Base-by-base conservation (phyloP, 2,329 filamentous ascomycete species). In the Chrysoporthe puriensis region DNA sequence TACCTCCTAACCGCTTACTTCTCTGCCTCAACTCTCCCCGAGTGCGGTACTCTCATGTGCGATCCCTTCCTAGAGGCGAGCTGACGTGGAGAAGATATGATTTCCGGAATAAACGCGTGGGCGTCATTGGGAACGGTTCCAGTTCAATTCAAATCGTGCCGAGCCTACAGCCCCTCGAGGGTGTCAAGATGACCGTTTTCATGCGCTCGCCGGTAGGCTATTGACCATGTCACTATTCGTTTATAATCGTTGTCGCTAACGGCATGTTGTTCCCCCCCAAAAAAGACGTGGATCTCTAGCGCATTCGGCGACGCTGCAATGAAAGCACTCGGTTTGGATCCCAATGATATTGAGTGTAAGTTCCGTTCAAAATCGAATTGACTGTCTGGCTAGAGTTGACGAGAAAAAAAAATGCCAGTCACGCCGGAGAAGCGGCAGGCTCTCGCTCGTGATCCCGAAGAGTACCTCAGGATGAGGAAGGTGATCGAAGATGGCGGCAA, bases 61-160 rank as follows among this genome's bases (percentile, higher is more conserved):
- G 32, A 36, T 2, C 13, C 32, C n/a, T 21, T 1, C 34, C 34
- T 9, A 40, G 54, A 21, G 26, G 14, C 36, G 32, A 54, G 60
- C 64, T 69, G 60, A 69, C 54, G 3, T 48, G 18, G 16, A 21
- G 56, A 54, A 82, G 79, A 32, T 84, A 81, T 70, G 80, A 85
- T 71, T 83, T 84, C 62, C 77, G 71, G 54, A 79, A 81, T 69
- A 86, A 86, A 74, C 76, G 76, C 64, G 76, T 86, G 18, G 84
- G 81, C 8, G 74, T 86, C 4, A 82, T 86, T 58, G 84, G 84
- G n/a, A 83, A 82, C 65, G 84, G 84, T 14, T 83, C 82, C 26
- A 85, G 82, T 70, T 80, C 79, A 1, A 85, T 86, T 69, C 84
- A 86, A 68, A 86, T 86, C 64, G 78, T 86, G 9, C 84, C 84